Evolutionary conservation across 73 alveolate species (phyloP), one percentile per base, ranked within the genome.

Genomic region (Paramecium biaurelia): DNA sequence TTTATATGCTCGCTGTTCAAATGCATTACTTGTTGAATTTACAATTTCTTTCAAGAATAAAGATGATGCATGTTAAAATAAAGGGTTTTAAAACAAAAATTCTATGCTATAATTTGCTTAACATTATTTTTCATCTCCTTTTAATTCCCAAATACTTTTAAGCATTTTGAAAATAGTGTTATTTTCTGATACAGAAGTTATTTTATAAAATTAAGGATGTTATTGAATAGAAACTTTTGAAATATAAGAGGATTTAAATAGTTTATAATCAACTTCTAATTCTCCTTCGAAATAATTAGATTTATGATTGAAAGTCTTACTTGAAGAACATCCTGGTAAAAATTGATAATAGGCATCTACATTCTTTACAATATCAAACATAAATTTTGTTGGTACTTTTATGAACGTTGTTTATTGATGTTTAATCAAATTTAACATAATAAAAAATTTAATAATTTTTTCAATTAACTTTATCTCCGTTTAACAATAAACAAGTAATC

Each of bases 61-160:
- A 5, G 34, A 38, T 42, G 90, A 79, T 11, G 56, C 70, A 30
- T 79, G 72, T 11, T 79, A 43, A 24, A 41, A 79, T 21, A 79
- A 21, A 18, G 56, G 30, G 47, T 79, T 79, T 42, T 79, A 7
- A 21, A 79, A 79, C 15, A 15, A 20, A 47, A 79, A 79, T 26
- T 79, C 90, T 7, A 79, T 45, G 26, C 72, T 45, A 79, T 79
- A 79, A 21, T 79, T 79, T 43, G 90, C 90, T 79, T 43, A n/a
- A 14, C 76, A 43, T 10, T 43, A 10, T 45, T 79, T 20, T 42
- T 79, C 74, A 21, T 79, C 35, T 79, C 74, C 74, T 79, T 23
- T 45, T 47, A 79, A 23, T 43, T 42, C 34, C 90, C 90, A 79
- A 23, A 79, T 24, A 79, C 90, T 79, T 43, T 79, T 43, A 6